Evolutionary conservation across 257 asterid species (phyloP).

Genomic region (Lavandula angustifolia): DNA sequence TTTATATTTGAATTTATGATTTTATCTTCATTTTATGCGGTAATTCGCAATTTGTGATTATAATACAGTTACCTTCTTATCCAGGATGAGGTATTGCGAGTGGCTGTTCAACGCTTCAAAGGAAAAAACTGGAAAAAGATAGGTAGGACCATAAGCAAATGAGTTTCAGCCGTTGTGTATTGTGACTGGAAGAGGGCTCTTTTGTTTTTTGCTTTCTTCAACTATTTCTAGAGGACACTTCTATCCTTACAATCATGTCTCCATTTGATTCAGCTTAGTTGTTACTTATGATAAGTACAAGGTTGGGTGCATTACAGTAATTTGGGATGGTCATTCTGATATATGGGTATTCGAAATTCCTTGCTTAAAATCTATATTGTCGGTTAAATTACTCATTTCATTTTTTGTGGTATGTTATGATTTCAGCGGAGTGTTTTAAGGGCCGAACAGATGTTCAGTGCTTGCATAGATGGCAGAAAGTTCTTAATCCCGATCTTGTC

Average conservation of each 20-base stretch:
- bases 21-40: constrained; percentile 3
- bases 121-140: constrained; percentile 98
- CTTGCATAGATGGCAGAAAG: constrained; percentile 99
- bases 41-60: constrained; percentile 7
- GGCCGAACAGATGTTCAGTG: constrained; percentile 98
- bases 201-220: constrained; percentile 14
- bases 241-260: no score
- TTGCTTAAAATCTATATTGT: not conserved
- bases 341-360: not conserved
- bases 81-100: constrained; percentile 84
- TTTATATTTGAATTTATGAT: not conserved
- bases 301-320: not conserved
- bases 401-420: constrained; percentile 24
- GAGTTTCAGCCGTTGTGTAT: constrained; percentile 25
- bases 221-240: constrained; percentile 4
- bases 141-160: constrained; percentile 46
- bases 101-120: constrained; percentile 86
- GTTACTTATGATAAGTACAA: not conserved
- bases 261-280: not conserved
- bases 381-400: constrained; percentile 13
- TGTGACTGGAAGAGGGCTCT: constrained; percentile 26
- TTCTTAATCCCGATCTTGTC: constrained; percentile 97
- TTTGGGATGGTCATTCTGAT: no score
- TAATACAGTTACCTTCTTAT: constrained; percentile 21
- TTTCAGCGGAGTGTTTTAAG: constrained; percentile 88